Evolutionary conservation across 2,329 filamentous ascomycete species (phyloP).

Genomic region (Botrytis byssoidea): DNA sequence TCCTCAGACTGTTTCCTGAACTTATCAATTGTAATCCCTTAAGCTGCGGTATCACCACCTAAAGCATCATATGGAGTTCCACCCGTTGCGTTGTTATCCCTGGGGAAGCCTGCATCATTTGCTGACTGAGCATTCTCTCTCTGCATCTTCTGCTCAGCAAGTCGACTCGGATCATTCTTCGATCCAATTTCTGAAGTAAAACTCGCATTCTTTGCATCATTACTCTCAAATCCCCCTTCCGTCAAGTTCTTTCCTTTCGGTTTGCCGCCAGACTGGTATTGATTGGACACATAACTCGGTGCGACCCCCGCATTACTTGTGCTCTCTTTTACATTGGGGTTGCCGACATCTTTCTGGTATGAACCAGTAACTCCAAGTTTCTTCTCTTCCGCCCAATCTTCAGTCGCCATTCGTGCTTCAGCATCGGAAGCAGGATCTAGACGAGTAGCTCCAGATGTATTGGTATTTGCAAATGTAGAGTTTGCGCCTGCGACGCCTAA

Average conservation of each 20-base stretch:
- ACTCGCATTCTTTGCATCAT: conserved; percentile 37
- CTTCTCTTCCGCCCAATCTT: conserved; percentile 32
- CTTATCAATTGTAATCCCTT: not conserved
- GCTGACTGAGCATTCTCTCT: conserved; percentile 32
- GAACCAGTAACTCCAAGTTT: conserved; percentile 26
- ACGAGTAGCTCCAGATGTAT: conserved; percentile 52
- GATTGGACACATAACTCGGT: conserved; percentile 35
- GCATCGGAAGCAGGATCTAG: conserved; percentile 44
- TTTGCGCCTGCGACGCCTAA: conserved; percentile 50
- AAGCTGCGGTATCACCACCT: conserved; percentile 11
- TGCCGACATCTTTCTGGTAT: conserved; percentile 23
- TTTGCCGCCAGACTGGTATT: conserved; percentile 26
- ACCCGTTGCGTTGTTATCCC: conserved; percentile 24
- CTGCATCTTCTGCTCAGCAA: conserved; percentile 47
- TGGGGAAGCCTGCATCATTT: conserved; percentile 28
- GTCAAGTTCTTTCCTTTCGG: conserved; percentile 37
- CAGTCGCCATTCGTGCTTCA: conserved; percentile 29
- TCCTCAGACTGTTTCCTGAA: not conserved
- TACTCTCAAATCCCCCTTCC: conserved; percentile 35
- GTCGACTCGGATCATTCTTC: conserved; percentile 48
- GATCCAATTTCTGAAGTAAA: conserved; percentile 46
- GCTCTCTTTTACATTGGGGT: not conserved
- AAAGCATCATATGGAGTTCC: conserved; percentile 16
- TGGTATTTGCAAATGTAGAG: conserved; percentile 55
- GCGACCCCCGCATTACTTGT: conserved; percentile 28